phyloP scores from a whole-genome alignment of 2,329 filamentous ascomycete species.

The Raffaelea deltoideospora region DNA sequence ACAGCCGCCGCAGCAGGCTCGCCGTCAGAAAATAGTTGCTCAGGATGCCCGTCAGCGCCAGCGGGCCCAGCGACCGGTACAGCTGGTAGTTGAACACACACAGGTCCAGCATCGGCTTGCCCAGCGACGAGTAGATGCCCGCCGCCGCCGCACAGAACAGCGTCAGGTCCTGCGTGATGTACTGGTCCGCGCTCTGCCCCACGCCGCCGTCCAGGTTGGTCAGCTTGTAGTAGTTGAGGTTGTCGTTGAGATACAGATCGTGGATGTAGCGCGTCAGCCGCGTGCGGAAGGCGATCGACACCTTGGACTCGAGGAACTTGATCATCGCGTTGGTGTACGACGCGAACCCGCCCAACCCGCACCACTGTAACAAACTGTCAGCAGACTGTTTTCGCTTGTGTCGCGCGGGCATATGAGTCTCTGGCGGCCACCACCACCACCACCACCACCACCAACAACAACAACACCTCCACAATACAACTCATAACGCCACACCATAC shows the following conservation, averaged over 20 bases:
- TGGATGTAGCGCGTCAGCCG: slow-evolving; percentile 92
- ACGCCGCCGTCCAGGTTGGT: slow-evolving; percentile 86
- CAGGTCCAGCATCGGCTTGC: slow-evolving; percentile 95
- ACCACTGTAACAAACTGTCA: slow-evolving; percentile 67
- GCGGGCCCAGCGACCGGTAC: slow-evolving; percentile 75
- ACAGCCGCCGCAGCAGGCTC: slow-evolving; percentile 72
- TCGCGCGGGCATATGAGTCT: no score
- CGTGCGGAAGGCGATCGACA: slow-evolving; percentile 94
- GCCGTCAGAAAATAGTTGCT: slow-evolving; percentile 93
- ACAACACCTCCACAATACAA: no score
- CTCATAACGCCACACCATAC: slow-evolving; percentile 19
- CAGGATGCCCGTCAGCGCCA: slow-evolving; percentile 72
- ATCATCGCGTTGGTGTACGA: slow-evolving; percentile 99
- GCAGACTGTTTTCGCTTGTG: no score
- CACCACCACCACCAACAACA: no score
- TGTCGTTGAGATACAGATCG: slow-evolving; percentile 87
- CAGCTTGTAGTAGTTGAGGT: slow-evolving; percentile 92
- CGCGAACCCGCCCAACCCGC: slow-evolving; percentile 79
- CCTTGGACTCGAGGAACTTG: slow-evolving; percentile 94
- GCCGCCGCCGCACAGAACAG: slow-evolving; percentile 89
- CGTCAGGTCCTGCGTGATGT: slow-evolving; percentile 92
- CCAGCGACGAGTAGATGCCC: slow-evolving; percentile 84
- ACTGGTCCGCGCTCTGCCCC: slow-evolving; percentile 85
- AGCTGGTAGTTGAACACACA: slow-evolving; percentile 98
- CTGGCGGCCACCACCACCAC: no score